Evolutionary conservation across 129 eudicot genomes (phyloP), one percentile per base, ranked within the genome.

Genomic region (Erigeron canadensis): DNA sequence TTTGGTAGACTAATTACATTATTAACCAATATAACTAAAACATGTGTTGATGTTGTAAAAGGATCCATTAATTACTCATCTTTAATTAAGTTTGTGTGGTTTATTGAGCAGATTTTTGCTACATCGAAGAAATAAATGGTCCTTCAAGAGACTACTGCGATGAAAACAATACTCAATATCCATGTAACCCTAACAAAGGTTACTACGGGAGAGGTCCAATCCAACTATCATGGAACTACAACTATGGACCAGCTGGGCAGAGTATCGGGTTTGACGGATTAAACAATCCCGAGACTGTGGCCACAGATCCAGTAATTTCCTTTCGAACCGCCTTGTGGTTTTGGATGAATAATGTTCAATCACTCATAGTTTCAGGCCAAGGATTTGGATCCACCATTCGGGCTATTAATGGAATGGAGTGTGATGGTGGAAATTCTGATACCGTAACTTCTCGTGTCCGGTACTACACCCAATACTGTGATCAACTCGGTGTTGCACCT

Each of bases 191-290:
- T 39, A 63, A 9, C 82, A 78, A 78, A 73, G 82, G 73, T 56
- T 78, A 78, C 62, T 78, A 78, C 8, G 82, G 82, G 6, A 66
- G 82, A 72, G 82, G 82, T 45, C 78, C 82, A 1, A 38, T 78
- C 37, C 82, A 78, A 40, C 39, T 78, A 23, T 65, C 78, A 34
- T 78, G 82, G 82, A 78, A 78, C 12, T 78, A 5, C 78, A 72
- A 78, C 54, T 78, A 78, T 2, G 82, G 78, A 44, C 63, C 69
- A 18, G 82, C 82, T 8, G 82, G 82, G 5, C 57, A 12, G 4
- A 65, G 63, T 22, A 78, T 78, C 10, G 74, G 73, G 55, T 78
- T 72, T 8, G 72, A 78, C 6, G 82, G 82, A 21, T 75, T 78
- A 9, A 78, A 78, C 61, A 71, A 71, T 64, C 82, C 82, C 12